These are phyloP conservation scores for Fonsecaea erecta DNA, from an alignment of 2,329 filamentous ascomycete species.

Conservation along the genomic window DNA sequence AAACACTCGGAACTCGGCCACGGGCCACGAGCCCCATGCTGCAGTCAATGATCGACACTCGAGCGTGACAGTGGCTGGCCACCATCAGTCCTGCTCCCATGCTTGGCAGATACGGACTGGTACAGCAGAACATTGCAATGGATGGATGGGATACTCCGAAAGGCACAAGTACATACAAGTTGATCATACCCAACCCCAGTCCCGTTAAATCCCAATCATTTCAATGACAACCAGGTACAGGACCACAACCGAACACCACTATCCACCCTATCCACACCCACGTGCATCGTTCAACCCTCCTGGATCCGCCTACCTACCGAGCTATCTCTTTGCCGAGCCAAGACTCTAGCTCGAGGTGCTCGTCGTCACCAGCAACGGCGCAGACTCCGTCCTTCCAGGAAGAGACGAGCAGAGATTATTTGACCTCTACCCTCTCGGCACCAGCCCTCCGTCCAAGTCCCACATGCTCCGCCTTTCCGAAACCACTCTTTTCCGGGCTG, in stretches of 20 bases:
- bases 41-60: neutral
- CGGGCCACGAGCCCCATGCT: slow-evolving; percentile 7
- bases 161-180: neutral
- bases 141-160: neutral
- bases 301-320: neutral
- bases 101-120: neutral
- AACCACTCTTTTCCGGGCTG: slow-evolving; percentile 17
- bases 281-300: neutral
- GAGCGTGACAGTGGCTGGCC: neutral
- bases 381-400: neutral
- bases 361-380: neutral
- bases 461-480: neutral
- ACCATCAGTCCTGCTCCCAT: neutral
- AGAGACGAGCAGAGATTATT: neutral
- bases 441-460: neutral
- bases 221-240: neutral
- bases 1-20: slow-evolving; percentile 13
- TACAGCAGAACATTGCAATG: neutral
- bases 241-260: neutral
- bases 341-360: neutral
- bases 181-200: neutral
- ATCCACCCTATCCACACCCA: neutral
- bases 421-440: neutral
- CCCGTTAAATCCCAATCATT: neutral
- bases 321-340: neutral